phyloP scores from a whole-genome alignment of 176 grass and related monocot species.

The Neostapfia colusana region DNA sequence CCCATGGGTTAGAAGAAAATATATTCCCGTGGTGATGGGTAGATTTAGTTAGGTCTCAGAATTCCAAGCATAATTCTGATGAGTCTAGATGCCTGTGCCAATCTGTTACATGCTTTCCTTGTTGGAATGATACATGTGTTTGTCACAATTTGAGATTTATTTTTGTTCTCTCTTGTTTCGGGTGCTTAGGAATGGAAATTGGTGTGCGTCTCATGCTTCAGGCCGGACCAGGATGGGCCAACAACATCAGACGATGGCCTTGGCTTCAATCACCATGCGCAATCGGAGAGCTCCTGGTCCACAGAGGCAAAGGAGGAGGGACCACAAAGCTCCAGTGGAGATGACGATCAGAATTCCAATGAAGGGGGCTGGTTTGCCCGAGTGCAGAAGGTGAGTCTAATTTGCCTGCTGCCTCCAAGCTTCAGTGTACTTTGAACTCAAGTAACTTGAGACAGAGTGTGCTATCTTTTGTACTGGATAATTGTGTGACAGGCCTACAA shows the following conservation, averaged over 20 bases:
- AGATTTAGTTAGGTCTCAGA: not conserved
- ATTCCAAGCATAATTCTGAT: not conserved
- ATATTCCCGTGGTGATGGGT: not conserved
- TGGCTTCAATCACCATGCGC: conserved; percentile 9
- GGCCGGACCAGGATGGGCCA: conserved; percentile 52
- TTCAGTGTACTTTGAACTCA: not conserved
- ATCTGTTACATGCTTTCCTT: not conserved
- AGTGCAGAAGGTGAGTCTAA: conserved; percentile 38
- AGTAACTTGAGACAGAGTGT: not conserved
- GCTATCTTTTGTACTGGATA: not conserved
- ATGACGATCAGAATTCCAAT: conserved; percentile 31
- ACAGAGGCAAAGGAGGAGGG: conserved; percentile 10
- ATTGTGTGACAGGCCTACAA: not conserved
- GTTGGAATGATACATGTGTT: not conserved
- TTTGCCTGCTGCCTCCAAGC: not conserved
- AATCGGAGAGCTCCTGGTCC: not conserved
- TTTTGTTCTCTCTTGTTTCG: conserved; percentile 10
- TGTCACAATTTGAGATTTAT: not conserved
- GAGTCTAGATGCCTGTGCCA: not conserved
- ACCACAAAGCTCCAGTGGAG: not conserved
- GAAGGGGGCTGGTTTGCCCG: conserved; percentile 40
- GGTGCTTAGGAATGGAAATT: conserved; percentile 48
- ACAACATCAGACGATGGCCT: conserved; percentile 27
- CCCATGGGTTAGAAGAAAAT: not conserved
- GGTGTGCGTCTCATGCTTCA: conserved; percentile 54